Conservation (phyloP, 2,329 filamentous ascomycete genomes). For the Raffaelea albimanens region DNA sequence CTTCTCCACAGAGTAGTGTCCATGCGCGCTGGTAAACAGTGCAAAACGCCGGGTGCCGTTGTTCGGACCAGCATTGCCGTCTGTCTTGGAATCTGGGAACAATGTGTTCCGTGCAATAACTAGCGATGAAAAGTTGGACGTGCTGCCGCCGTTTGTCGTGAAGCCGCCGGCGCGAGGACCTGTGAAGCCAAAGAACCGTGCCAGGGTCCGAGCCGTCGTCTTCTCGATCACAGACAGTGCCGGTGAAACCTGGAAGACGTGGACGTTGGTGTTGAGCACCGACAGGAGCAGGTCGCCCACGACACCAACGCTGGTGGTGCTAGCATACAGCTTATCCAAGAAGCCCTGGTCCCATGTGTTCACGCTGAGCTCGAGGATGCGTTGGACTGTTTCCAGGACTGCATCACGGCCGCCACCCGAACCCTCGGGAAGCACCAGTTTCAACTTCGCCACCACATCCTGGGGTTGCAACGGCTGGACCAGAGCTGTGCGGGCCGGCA, state of each 20-base stretch:
- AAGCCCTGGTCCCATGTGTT: constrained; percentile 99
- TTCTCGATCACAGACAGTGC: constrained; percentile 85
- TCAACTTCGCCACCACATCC: constrained; percentile 43
- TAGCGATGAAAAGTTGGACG: constrained; percentile 77
- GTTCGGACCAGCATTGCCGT: constrained; percentile 66
- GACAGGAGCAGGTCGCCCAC: constrained; percentile 77
- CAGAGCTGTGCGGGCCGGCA: constrained; percentile 44
- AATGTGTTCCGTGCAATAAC: constrained; percentile 81
- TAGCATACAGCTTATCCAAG: constrained; percentile 89
- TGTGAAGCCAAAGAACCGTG: constrained; percentile 65
- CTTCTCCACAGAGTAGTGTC: constrained; percentile 93
- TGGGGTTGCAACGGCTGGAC: constrained; percentile 54
- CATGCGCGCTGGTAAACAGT: constrained; percentile 80
- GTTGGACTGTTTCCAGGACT: constrained; percentile 58
- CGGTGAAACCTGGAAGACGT: constrained; percentile 90
- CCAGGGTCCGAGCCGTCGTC: constrained; percentile 62
- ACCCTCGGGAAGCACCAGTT: constrained; percentile 46
- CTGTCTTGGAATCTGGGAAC: constrained; percentile 65
- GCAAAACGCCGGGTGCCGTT: constrained; percentile 49
- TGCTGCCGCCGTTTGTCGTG: constrained; percentile 71
- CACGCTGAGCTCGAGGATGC: constrained; percentile 74
- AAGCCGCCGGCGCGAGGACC: constrained; percentile 65
- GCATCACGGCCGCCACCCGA: constrained; percentile 60
- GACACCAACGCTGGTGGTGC: constrained; percentile 77
- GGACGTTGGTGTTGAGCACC: constrained; percentile 84